These are phyloP conservation scores for Clarireedia paspali DNA, from an alignment of 2,329 filamentous ascomycete species.

Conservation along the genomic window DNA sequence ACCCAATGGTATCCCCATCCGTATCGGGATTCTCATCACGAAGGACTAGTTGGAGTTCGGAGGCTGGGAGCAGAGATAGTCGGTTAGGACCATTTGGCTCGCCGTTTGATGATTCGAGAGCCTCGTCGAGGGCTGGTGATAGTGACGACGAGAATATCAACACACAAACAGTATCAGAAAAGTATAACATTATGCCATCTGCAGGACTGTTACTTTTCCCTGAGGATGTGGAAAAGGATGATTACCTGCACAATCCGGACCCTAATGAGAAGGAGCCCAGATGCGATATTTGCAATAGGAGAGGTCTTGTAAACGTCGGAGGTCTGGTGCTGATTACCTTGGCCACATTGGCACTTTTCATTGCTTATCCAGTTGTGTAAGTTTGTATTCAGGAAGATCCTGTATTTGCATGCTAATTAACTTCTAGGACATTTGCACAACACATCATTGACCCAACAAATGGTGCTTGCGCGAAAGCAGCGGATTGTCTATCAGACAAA, in stretches of 20 bases:
- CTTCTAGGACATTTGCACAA: slow-evolving; percentile 48
- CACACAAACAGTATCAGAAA: slow-evolving; percentile 65
- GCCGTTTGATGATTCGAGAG: slow-evolving; percentile 31
- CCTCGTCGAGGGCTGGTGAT: slow-evolving; percentile 31
- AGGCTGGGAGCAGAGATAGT: slow-evolving; percentile 45
- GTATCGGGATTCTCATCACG: slow-evolving; percentile 44
- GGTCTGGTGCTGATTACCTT: slow-evolving; percentile 51
- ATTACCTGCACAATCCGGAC: slow-evolving; percentile 64
- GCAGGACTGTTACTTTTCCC: slow-evolving; percentile 60
- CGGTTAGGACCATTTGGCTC: slow-evolving; percentile 31
- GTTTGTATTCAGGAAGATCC: slow-evolving; percentile 25
- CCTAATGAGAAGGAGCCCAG: slow-evolving; percentile 54
- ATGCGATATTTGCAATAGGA: slow-evolving; percentile 56
- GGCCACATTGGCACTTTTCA: slow-evolving; percentile 57
- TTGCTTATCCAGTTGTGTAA: slow-evolving; percentile 63
- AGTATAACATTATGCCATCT: slow-evolving; percentile 64
- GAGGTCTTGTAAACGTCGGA: slow-evolving; percentile 58
- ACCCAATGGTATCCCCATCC: slow-evolving; percentile 33
- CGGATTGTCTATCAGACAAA: slow-evolving; percentile 31
- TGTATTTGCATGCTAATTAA: slow-evolving; percentile 6
- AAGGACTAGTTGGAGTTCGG: slow-evolving; percentile 59
- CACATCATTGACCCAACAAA: slow-evolving; percentile 25
- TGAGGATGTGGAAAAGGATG: slow-evolving; percentile 67
- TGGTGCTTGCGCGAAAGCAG: slow-evolving; percentile 30
- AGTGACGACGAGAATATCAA: slow-evolving; percentile 60